Base-by-base conservation (phyloP, 225 moss, liverwort and hornwort species). In the Physcomitrellopsis africana region DNA sequence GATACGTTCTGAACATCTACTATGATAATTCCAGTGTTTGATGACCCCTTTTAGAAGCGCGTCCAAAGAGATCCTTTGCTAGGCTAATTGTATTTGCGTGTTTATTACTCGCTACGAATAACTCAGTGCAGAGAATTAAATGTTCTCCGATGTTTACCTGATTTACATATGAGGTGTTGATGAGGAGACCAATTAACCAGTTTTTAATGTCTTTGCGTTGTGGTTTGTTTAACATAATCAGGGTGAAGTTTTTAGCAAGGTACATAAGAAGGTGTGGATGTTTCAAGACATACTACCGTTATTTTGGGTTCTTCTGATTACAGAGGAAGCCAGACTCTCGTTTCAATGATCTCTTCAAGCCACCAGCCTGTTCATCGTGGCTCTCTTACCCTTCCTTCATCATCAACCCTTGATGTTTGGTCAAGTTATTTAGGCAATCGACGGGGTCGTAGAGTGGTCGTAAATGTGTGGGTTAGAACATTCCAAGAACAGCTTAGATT, bases 261-360 rank as follows among this genome's bases (percentile, higher is more conserved):
- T 46, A 19, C 51, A 2, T 18, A 5, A 5, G 51, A 18, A 59
- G 26, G 44, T 68, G 83, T 67, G 68, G 52, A 24, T 64, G 56
- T 67, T 58, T 79, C 55, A 45, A n/a, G 24, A 32, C 7, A 27
- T 44, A 54, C 13, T 56, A 11, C 20, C 63, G 46, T 44, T 60
- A 29, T 13, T 47, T 43, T 51, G 57, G 53, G 53, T 57, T 51
- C 46, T 71, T 60, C 47, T 65, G 14, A 61, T 29, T 10, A 45
- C 24, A 18, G 51, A 64, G 58, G 41, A 77, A 80, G 70, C 23
- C 59, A 60, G 63, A 12, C 70, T 69, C 46, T 16, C 47, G 65
- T 73, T 69, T 78, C 84, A 43, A 87, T 87, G 86, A 78, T 84
- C 59, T 73, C 61, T 52, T 43, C 78, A 70, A 65, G 58, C 51